These are phyloP conservation scores for Marasmius tenuissimus DNA, from an alignment of 1,284 basidiomycete species.

Conservation along the genomic window DNA sequence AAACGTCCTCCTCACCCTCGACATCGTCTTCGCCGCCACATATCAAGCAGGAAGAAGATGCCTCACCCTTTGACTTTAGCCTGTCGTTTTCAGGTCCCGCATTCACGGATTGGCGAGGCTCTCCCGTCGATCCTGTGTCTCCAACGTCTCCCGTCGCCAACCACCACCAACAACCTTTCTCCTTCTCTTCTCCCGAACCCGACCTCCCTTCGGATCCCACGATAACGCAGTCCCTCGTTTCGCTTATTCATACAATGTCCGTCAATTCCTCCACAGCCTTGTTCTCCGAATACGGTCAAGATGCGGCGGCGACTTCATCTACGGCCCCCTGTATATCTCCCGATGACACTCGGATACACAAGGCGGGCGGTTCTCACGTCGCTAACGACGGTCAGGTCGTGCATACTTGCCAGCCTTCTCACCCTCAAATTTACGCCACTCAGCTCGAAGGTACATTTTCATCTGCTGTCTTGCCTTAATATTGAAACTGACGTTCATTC, in stretches of 20 bases:
- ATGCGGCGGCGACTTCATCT: constrained; percentile 5
- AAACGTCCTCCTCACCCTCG: constrained; percentile 5
- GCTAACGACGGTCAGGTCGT: constrained; percentile 26
- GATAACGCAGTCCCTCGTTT: constrained; percentile 26
- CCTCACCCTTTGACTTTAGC: constrained; percentile 25
- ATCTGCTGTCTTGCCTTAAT: constrained; percentile 5
- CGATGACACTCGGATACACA: constrained; percentile 28
- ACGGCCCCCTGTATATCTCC: constrained; percentile 37
- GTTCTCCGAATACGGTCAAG: background rate
- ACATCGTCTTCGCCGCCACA: constrained; percentile 14
- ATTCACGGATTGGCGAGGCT: constrained; percentile 10
- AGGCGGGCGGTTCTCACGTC: background rate
- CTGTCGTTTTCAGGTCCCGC: constrained; percentile 9
- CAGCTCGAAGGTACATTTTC: constrained; percentile 60
- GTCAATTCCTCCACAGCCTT: constrained; percentile 30
- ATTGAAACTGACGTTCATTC: constrained; percentile 8
- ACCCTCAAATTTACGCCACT: constrained; percentile 59
- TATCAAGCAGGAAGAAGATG: constrained; percentile 47
- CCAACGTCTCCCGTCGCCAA: constrained; percentile 4
- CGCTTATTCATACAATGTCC: constrained; percentile 37
- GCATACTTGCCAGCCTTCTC: constrained; percentile 59
- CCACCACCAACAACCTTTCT: background rate
- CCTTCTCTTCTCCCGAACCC: background rate
- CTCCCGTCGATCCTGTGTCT: constrained; percentile 18
- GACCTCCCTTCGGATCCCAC: constrained; percentile 4